Base-by-base conservation (phyloP, 345 rosid species). In the Syzygium jambos region DNA sequence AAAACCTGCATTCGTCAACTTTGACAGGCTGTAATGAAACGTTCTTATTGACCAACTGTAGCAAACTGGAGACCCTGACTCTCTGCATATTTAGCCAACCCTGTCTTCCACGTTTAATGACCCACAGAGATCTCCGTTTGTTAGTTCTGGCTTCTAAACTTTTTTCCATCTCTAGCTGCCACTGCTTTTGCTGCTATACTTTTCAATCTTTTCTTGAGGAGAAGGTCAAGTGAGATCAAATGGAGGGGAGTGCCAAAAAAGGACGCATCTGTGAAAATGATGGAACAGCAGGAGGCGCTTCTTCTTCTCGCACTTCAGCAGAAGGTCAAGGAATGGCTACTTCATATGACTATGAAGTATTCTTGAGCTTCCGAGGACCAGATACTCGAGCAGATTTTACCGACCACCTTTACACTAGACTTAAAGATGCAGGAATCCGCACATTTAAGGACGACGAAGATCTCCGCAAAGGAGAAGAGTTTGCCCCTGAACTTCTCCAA, bases 401-500 rank as follows among this genome's bases (percentile, higher is more conserved):
- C 4, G n/a, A 53, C 85, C 8, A 13, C n/a, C 51, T 86, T 38
- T 86, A n/a, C 9, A 43, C 29, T 54, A 68, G 46, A 4, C 3
- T 51, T 2, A n/a, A 6, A 3, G 30, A 14, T 5, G n/a, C 3
- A 0, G 68, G 85, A 19, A 53, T 86, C 29, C 49, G 11, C 0
- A 0, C 29, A 3, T 86, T 2, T 49, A 25, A 1, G 41, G 88
- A 86, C 1, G 85, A 38, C 1, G 13, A 30, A 30, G 41, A 41
- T 0, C 52, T 54, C 5, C 73, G 14, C 0, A 0, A 0, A 0
- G 88, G 87, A 0, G 54, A 65, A 43, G 1, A 85, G 55, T 57
- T 85, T 14, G 55, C 0, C 4, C 77, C 5, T 8, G 1, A 5
- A 77, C 51, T 85, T 77, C 21, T 59, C 53, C 43, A 78, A 34